A percentile compares a stretch with the other conserved stretches of the same genome.
Conservation (phyloP, 768 basidiomycete species). For the Tulasnella sp. region DNA sequence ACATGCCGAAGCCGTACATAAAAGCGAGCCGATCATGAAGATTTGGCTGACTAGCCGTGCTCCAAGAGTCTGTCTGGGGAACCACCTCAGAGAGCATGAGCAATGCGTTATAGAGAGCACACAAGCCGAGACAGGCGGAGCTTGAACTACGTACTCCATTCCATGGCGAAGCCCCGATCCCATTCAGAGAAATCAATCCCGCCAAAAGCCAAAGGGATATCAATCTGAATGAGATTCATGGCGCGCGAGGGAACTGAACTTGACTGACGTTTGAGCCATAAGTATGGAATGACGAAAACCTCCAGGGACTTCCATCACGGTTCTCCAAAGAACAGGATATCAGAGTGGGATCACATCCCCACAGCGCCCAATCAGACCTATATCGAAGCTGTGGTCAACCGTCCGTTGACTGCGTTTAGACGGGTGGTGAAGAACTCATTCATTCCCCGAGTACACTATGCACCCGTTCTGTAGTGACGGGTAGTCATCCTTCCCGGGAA, state of each 20-base stretch:
- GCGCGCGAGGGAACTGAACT: not conserved
- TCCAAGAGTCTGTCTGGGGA: too few species aligned
- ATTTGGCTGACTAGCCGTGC: too few species aligned
- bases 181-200: conserved; percentile 10
- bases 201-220: not conserved
- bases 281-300: not conserved
- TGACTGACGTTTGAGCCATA: conserved; percentile 1
- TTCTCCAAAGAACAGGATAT: not conserved
- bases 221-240: not conserved
- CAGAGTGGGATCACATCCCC: not conserved
- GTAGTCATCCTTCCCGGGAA: conserved; percentile 15
- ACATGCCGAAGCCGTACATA: too few species aligned
- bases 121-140: too few species aligned
- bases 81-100: too few species aligned
- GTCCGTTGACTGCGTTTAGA: not conserved
- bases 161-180: too few species aligned
- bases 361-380: conserved; percentile 10
- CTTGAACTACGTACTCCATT: too few species aligned
- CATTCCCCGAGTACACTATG: conserved; percentile 4
- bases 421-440: not conserved
- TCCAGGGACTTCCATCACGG: not conserved
- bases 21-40: too few species aligned
- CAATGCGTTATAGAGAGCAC: too few species aligned
- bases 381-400: not conserved
- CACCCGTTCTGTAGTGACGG: not conserved